Percentiles rank a stretch among this genome's conserved stretches.
Evolutionary conservation across 768 basidiomycete species (phyloP).

Genomic region (Lanmaoa pseudosensibilis): DNA sequence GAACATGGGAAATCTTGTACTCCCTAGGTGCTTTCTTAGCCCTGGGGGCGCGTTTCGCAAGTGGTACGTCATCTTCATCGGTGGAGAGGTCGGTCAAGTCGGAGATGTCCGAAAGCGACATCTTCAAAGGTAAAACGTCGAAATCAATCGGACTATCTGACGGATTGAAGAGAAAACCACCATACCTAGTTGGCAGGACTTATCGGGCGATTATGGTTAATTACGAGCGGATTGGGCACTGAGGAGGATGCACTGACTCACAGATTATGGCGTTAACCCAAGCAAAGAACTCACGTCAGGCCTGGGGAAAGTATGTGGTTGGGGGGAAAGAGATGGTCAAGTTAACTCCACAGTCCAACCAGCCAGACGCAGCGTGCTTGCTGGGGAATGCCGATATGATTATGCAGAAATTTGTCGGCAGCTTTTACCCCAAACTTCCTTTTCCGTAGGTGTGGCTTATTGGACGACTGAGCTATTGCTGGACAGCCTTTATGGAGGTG

Average conservation of each 20-base stretch:
- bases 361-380: background rate
- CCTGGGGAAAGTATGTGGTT: background rate
- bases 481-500: background rate
- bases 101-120: constrained; percentile 44
- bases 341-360: background rate
- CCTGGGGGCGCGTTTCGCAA: constrained; percentile 21
- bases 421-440: constrained; percentile 18
- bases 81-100: constrained; percentile 49
- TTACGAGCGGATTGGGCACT: background rate
- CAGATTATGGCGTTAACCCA: background rate
- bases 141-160: background rate
- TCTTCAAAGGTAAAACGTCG: constrained; percentile 4
- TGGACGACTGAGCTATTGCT: background rate
- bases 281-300: background rate
- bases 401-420: constrained; percentile 13
- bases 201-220: background rate
- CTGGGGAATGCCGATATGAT: constrained; percentile 12
- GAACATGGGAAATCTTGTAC: constrained; percentile 31
- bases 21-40: constrained; percentile 30
- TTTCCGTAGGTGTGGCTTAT: constrained; percentile 15
- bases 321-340: background rate
- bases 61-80: constrained; percentile 38
- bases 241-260: background rate
- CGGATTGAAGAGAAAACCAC: background rate
- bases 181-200: background rate